Percentiles rank a stretch among this genome's conserved stretches.
Conservation (phyloP, 208 protist species). For the Acanthamoeba royreba region DNA sequence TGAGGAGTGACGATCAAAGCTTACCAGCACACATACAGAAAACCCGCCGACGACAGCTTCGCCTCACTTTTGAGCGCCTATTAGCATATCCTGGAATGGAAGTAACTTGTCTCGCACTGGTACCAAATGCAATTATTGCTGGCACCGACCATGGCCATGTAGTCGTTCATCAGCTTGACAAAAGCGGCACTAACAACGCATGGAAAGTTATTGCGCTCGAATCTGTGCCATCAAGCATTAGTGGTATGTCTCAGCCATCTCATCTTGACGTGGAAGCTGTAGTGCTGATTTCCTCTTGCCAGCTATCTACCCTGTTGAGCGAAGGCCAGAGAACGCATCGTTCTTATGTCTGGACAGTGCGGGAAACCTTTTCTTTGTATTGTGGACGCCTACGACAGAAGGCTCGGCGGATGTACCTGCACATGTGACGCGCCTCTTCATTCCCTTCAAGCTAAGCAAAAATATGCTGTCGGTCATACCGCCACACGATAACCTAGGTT, state of each 20-base stretch:
- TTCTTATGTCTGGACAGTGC: neutral
- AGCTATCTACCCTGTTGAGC: neutral
- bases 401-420: neutral
- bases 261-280: too few relatives aligned
- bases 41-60: neutral
- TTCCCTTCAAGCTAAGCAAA: neutral
- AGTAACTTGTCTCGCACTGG: neutral
- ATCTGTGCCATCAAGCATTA: neutral
- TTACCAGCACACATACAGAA: too few relatives aligned
- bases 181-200: neutral
- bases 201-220: neutral
- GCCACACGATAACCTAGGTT: neutral
- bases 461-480: neutral
- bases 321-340: neutral
- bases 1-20: neutral
- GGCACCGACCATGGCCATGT: constrained; percentile 9
- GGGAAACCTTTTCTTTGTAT: neutral
- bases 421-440: neutral
- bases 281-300: too few relatives aligned
- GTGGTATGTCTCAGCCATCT: neutral
- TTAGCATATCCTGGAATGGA: neutral
- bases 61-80: neutral
- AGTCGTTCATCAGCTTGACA: neutral
- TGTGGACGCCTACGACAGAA: neutral
- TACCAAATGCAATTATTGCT: neutral